Percentiles rank a stretch among this genome's conserved stretches.
Conservation (phyloP, 140 eudicot genomes). For the Stevia rebaudiana region DNA sequence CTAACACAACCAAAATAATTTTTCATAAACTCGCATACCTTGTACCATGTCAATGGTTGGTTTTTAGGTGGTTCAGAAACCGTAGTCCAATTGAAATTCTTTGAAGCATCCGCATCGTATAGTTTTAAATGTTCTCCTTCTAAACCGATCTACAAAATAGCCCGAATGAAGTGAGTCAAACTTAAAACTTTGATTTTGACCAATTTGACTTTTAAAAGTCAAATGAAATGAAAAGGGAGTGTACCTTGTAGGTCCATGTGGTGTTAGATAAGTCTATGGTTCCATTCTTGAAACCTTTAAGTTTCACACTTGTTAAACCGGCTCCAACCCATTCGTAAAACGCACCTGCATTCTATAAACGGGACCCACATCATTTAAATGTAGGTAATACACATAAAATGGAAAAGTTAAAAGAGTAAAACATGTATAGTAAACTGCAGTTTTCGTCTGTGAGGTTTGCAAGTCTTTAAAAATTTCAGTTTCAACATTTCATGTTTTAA, state of each 20-base stretch:
- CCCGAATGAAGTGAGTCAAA: conserved; percentile 10
- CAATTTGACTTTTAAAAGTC: conserved; percentile 15
- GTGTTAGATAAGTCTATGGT: conserved; percentile 50
- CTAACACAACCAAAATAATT: not conserved
- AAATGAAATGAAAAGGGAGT: conserved; percentile 12
- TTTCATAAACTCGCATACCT: conserved; percentile 43
- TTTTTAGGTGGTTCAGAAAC: conserved; percentile 63
- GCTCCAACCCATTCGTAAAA: conserved; percentile 93
- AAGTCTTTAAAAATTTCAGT: too few species aligned
- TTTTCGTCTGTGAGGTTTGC: too few species aligned
- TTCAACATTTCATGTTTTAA: too few species aligned
- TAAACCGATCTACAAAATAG: conserved; percentile 60
- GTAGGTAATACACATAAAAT: not conserved
- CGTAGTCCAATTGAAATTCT: conserved; percentile 54
- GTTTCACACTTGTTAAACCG: conserved; percentile 64
- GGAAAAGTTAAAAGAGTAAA: not conserved
- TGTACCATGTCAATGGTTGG: conserved; percentile 97
- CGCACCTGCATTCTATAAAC: conserved; percentile 68
- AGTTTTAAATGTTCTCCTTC: conserved; percentile 71
- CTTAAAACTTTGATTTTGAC: not conserved
- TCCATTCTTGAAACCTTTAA: conserved; percentile 55
- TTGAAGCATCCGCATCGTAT: conserved; percentile 42
- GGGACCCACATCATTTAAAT: not conserved
- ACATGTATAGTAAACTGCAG: too few species aligned
- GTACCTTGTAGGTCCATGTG: conserved; percentile 81